Evolutionary conservation across 2,329 filamentous ascomycete species (phyloP).

Genomic region (Zymoseptoria brevis): DNA sequence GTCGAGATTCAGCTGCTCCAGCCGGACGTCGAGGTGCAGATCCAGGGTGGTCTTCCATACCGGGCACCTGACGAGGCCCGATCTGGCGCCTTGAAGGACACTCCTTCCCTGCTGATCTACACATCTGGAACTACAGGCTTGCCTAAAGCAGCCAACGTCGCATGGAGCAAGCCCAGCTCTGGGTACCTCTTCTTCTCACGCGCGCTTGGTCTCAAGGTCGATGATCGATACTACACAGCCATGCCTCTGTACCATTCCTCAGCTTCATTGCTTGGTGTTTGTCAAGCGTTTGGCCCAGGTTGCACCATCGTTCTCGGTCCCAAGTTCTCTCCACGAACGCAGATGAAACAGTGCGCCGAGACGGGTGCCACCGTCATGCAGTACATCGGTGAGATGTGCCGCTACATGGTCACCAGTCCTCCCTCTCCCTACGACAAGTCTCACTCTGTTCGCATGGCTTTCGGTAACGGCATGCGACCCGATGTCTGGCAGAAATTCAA

Average conservation of each 20-base stretch:
- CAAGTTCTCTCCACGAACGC: constrained; percentile 68
- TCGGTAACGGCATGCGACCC: constrained; percentile 77
- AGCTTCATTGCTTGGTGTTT: constrained; percentile 62
- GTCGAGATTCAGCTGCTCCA: constrained; percentile 58
- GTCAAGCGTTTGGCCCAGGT: constrained; percentile 46
- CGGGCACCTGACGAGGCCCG: constrained; percentile 27
- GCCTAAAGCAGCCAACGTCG: constrained; percentile 51
- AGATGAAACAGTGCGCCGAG: constrained; percentile 69
- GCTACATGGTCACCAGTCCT: constrained; percentile 65
- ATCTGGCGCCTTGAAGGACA: constrained; percentile 26
- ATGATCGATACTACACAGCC: constrained; percentile 75
- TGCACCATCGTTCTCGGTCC: constrained; percentile 63
- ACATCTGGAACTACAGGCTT: constrained; percentile 80
- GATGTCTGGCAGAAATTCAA: constrained; percentile 76
- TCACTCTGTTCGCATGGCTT: constrained; percentile 65
- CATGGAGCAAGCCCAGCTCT: constrained; percentile 27
- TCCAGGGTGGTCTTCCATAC: constrained; percentile 14
- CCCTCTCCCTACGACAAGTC: constrained; percentile 60
- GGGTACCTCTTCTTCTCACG: constrained; percentile 19
- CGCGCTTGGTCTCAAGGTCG: constrained; percentile 55
- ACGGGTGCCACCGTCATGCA: constrained; percentile 68
- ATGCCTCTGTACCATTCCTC: constrained; percentile 90
- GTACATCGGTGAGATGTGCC: constrained; percentile 81
- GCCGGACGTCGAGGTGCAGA: constrained; percentile 49
- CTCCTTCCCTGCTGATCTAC: constrained; percentile 37